Conservation (phyloP, 768 basidiomycete genomes). For the Rhizopogon rudus region DNA sequence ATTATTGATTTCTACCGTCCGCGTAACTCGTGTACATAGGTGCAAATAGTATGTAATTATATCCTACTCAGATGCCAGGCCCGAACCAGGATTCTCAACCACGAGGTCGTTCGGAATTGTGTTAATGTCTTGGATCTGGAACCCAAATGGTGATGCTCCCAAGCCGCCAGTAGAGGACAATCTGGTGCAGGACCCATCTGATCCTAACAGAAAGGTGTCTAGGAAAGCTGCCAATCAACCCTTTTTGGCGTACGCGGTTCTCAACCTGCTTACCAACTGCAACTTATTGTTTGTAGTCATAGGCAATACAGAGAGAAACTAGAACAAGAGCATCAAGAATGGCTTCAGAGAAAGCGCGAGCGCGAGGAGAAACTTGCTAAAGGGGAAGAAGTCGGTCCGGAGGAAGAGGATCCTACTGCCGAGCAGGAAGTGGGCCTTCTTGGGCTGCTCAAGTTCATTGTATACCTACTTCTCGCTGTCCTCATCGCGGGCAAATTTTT, state of each 20-base stretch:
- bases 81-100: not conserved
- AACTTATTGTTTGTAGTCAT: slow-evolving; percentile 38
- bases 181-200: slow-evolving; percentile 57
- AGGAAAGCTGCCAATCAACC: slow-evolving; percentile 83
- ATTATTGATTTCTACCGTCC: no score
- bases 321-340: slow-evolving; percentile 56
- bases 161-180: slow-evolving; percentile 35
- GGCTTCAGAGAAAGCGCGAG: slow-evolving; percentile 65
- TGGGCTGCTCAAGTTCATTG: slow-evolving; percentile 65
- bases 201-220: slow-evolving; percentile 67
- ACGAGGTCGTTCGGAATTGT: not conserved
- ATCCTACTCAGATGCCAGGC: not conserved
- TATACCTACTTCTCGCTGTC: slow-evolving; percentile 48
- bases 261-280: not conserved
- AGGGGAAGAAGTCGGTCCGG: slow-evolving; percentile 69
- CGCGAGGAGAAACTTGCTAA: slow-evolving; percentile 68
- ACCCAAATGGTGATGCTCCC: slow-evolving; percentile 34
- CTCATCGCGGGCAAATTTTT: slow-evolving; percentile 75
- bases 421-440: slow-evolving; percentile 59
- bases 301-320: slow-evolving; percentile 61
- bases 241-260: slow-evolving; percentile 65
- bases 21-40: not conserved
- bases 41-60: not conserved
- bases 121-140: slow-evolving; percentile 65
- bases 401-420: slow-evolving; percentile 70